Conservation (phyloP, 2,329 filamentous ascomycete species). For the Aureobasidium leucospermi region DNA sequence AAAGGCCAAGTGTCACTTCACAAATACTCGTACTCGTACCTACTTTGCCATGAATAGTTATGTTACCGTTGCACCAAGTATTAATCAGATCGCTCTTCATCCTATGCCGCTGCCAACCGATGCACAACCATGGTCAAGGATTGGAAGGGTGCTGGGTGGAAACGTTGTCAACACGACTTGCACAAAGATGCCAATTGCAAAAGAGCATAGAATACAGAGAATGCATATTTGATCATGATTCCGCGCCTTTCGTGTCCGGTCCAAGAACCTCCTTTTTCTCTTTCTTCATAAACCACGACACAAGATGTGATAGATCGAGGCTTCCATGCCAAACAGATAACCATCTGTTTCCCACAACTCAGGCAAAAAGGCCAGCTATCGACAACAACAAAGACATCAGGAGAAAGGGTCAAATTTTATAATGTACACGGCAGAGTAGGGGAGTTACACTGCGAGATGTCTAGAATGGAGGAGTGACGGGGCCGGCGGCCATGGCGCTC, state of each 20-base stretch:
- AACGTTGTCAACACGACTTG: background rate
- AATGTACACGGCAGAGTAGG: slow-evolving; percentile 11
- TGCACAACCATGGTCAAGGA: background rate
- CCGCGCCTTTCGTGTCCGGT: background rate
- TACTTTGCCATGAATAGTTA: slow-evolving; percentile 1
- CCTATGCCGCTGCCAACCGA: background rate
- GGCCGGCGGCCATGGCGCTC: slow-evolving; percentile 35
- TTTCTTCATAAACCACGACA: background rate
- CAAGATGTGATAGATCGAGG: background rate
- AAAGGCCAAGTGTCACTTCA: background rate
- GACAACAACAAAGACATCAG: background rate
- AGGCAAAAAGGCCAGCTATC: slow-evolving; percentile 3
- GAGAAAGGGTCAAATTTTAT: slow-evolving; percentile 10
- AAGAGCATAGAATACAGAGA: background rate
- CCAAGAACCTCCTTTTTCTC: slow-evolving; percentile 1
- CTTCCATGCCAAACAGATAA: background rate
- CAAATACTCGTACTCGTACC: no score
- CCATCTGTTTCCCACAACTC: background rate
- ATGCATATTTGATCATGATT: slow-evolving; percentile 11
- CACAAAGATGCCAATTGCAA: slow-evolving; percentile 2
- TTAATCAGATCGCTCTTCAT: no score
- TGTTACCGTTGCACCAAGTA: background rate
- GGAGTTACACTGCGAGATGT: slow-evolving; percentile 11
- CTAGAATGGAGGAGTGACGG: slow-evolving; percentile 45
- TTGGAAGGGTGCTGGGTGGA: background rate